These are phyloP conservation scores for Helminthosporium solani DNA, from an alignment of 2,329 filamentous ascomycete genomes.

Conservation along the genomic window DNA sequence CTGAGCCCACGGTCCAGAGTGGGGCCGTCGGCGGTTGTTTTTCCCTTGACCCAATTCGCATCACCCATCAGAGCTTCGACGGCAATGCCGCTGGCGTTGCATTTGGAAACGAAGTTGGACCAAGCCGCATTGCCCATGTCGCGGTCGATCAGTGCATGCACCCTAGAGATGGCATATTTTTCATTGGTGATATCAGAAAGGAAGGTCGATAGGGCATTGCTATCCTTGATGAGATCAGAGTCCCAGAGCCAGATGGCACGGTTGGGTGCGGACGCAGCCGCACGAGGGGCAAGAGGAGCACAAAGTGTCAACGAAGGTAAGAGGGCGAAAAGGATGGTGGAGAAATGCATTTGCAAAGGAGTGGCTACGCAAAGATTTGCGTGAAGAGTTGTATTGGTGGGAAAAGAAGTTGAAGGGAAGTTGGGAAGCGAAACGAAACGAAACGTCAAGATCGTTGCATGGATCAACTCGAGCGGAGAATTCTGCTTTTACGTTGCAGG, in stretches of 20 bases:
- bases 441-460: neutral
- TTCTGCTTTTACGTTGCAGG: neutral
- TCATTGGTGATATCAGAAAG: slow-evolving; percentile 4
- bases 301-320: slow-evolving; percentile 4
- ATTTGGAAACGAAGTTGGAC: slow-evolving; percentile 9
- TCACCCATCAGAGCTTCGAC: slow-evolving; percentile 12
- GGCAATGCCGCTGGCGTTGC: slow-evolving; percentile 9
- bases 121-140: slow-evolving; percentile 9
- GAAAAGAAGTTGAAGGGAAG: slow-evolving; percentile 1
- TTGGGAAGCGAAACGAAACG: neutral
- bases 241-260: slow-evolving; percentile 15
- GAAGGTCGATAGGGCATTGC: slow-evolving; percentile 3
- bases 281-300: neutral
- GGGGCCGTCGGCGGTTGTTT: slow-evolving; percentile 6
- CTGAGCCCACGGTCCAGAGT: slow-evolving; percentile 7
- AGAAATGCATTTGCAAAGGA: slow-evolving; percentile 13
- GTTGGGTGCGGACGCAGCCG: neutral
- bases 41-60: slow-evolving; percentile 9
- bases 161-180: slow-evolving; percentile 4
- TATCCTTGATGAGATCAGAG: slow-evolving; percentile 9
- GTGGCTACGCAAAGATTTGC: slow-evolving; percentile 9
- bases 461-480: neutral
- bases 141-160: slow-evolving; percentile 12
- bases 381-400: neutral
- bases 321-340: slow-evolving; percentile 6